A percentile compares a stretch with the other conserved stretches of the same genome.
Evolutionary conservation across 2,329 filamentous ascomycete species (phyloP).

Genomic region (Orbilia brochopaga): DNA sequence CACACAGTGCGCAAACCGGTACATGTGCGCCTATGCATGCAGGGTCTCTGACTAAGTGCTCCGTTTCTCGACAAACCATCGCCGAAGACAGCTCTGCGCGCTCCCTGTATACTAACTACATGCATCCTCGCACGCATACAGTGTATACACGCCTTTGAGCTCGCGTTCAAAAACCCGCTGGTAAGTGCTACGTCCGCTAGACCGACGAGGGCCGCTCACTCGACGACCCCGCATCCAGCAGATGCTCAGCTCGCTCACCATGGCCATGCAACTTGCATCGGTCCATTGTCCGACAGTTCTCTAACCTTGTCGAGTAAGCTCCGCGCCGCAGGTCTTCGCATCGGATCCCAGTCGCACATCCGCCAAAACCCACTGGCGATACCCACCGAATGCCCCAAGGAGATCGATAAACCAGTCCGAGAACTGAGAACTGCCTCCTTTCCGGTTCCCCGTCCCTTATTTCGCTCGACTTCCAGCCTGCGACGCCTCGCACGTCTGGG

Average conservation of each 20-base stretch:
- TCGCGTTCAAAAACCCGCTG: neutral
- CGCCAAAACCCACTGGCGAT: conserved; percentile 24
- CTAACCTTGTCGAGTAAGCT: conserved; percentile 47
- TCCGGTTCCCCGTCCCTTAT: conserved; percentile 8
- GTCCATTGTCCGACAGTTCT: conserved; percentile 25
- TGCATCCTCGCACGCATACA: too few species aligned
- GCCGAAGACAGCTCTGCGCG: conserved; percentile 37
- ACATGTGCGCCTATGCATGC: neutral
- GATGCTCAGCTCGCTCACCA: neutral
- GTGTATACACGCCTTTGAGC: neutral
- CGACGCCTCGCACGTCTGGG: neutral
- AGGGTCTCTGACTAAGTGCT: conserved; percentile 8
- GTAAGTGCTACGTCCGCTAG: neutral
- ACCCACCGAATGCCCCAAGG: conserved; percentile 9
- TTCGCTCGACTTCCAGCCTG: conserved; percentile 8
- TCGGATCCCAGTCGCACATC: conserved; percentile 21
- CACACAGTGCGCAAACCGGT: too few species aligned
- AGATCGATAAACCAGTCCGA: conserved; percentile 14
- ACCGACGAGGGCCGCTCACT: conserved; percentile 14
- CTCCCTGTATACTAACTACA: neutral
- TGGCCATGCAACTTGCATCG: too few species aligned
- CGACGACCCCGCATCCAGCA: conserved; percentile 1
- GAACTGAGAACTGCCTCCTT: conserved; percentile 14
- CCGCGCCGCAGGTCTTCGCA: conserved; percentile 32
- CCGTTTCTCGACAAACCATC: conserved; percentile 28